Percentiles rank a stretch among this genome's conserved stretches.
These are phyloP conservation scores for Forsythia viridissima DNA, from an alignment of 257 asterid genomes.

Conservation along the genomic window DNA sequence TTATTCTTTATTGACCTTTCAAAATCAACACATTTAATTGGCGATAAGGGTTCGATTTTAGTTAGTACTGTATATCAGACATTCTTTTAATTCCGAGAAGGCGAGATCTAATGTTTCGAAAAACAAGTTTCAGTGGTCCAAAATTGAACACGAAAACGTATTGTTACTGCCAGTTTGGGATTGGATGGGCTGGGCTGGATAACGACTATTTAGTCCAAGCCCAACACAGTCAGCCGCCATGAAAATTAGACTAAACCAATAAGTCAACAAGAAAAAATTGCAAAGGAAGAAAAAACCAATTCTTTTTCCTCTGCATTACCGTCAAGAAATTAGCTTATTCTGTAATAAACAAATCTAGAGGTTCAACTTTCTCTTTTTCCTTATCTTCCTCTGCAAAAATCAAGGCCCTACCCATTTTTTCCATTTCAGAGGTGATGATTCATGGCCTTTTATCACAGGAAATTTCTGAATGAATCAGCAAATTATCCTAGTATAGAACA, in stretches of 20 bases:
- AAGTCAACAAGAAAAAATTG: slow-evolving; percentile 27
- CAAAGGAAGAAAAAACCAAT: background rate
- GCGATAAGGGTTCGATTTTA: too few species aligned
- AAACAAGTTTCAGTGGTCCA: too few species aligned
- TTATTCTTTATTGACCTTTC: too few species aligned
- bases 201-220: slow-evolving; percentile 5
- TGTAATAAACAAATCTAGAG: slow-evolving; percentile 13
- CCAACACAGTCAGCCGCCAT: slow-evolving; percentile 32
- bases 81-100: too few species aligned
- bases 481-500: background rate
- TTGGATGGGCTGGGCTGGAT: slow-evolving; percentile 7
- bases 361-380: slow-evolving; percentile 17
- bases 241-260: slow-evolving; percentile 20
- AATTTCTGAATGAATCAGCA: slow-evolving; percentile 30
- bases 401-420: background rate
- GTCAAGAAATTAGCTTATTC: slow-evolving; percentile 23
- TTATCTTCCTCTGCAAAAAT: background rate
- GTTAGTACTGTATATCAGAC: too few species aligned
- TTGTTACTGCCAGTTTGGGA: background rate
- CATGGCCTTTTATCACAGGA: slow-evolving; percentile 50
- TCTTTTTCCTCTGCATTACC: slow-evolving; percentile 16
- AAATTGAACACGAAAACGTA: too few species aligned
- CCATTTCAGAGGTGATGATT: background rate
- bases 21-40: too few species aligned
- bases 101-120: too few species aligned